A percentile compares a stretch with the other conserved stretches of the same genome.
Conservation (phyloP, 768 basidiomycete species). For the Termitomyces eurrhizus region DNA sequence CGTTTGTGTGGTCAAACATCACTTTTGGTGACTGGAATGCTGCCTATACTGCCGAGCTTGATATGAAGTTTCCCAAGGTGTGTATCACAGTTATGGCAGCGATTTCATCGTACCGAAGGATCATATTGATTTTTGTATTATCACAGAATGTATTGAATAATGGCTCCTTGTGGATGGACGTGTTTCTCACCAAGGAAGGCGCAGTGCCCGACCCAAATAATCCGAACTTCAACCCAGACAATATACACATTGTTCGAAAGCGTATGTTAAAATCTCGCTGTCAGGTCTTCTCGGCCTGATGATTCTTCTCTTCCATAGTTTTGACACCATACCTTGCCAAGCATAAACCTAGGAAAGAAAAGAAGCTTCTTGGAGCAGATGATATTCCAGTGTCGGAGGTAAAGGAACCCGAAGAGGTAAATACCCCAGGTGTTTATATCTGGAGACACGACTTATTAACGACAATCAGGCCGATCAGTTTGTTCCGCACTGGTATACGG, state of each 20-base stretch:
- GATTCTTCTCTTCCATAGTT: slow-evolving; percentile 38
- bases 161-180: slow-evolving; percentile 79
- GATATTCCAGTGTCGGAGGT: slow-evolving; percentile 28
- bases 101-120: background rate
- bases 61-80: slow-evolving; percentile 69
- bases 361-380: slow-evolving; percentile 63
- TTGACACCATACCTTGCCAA: slow-evolving; percentile 83
- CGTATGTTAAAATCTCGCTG: slow-evolving; percentile 39
- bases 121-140: background rate
- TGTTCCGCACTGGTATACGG: slow-evolving; percentile 81
- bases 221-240: slow-evolving; percentile 44
- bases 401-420: slow-evolving; percentile 50
- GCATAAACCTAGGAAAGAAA: slow-evolving; percentile 71
- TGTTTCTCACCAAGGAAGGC: slow-evolving; percentile 67
- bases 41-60: slow-evolving; percentile 47
- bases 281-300: background rate
- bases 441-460: background rate
- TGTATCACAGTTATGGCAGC: slow-evolving; percentile 10
- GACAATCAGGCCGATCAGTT: slow-evolving; percentile 48
- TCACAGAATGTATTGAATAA: slow-evolving; percentile 71
- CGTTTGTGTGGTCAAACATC: slow-evolving; percentile 75
- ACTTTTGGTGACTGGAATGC: slow-evolving; percentile 77
- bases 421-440: background rate
- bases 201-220: slow-evolving; percentile 62
- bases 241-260: slow-evolving; percentile 72